Percentiles rank a stretch among this genome's conserved stretches.
These are phyloP conservation scores for Phaeophleospora eucalypticola DNA, from an alignment of 2,329 filamentous ascomycete genomes.

Conservation along the genomic window DNA sequence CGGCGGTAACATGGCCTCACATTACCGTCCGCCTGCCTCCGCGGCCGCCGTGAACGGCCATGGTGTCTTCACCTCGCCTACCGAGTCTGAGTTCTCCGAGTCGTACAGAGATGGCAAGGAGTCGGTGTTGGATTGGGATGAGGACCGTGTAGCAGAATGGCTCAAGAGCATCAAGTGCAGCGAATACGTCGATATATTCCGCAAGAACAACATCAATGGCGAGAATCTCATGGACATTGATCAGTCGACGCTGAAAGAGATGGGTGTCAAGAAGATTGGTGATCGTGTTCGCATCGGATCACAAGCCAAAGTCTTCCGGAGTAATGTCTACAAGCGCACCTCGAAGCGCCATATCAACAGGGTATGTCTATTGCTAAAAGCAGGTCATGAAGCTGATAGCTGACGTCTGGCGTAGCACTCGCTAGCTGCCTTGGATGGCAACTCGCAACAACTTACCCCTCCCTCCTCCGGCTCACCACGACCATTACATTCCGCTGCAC, in stretches of 20 bases:
- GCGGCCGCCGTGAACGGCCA: slow-evolving; percentile 22
- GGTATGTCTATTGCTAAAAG: slow-evolving; percentile 51
- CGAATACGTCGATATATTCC: slow-evolving; percentile 89
- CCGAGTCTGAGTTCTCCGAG: slow-evolving; percentile 89
- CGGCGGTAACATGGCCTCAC: slow-evolving; percentile 23
- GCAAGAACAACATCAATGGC: slow-evolving; percentile 90
- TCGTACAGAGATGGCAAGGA: slow-evolving; percentile 50
- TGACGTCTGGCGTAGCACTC: slow-evolving; percentile 60
- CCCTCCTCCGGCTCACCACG: slow-evolving; percentile 64
- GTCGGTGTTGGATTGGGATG: slow-evolving; percentile 67
- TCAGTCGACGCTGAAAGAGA: slow-evolving; percentile 91
- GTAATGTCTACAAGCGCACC: slow-evolving; percentile 45
- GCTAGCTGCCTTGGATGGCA: slow-evolving; percentile 70
- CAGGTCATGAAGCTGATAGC: neutral
- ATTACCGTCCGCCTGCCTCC: slow-evolving; percentile 25
- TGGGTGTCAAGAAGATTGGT: slow-evolving; percentile 96
- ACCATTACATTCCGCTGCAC: slow-evolving; percentile 51
- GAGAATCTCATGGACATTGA: slow-evolving; percentile 97
- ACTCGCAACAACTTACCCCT: slow-evolving; percentile 50
- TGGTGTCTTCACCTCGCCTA: slow-evolving; percentile 69
- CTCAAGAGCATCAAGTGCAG: slow-evolving; percentile 85
- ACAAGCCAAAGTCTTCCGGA: slow-evolving; percentile 48
- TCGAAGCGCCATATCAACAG: slow-evolving; percentile 68
- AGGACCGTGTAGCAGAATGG: slow-evolving; percentile 88
- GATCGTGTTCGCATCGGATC: slow-evolving; percentile 78